Evolutionary conservation across 257 asterid genomes (phyloP), one percentile per base, ranked within the genome.

Genomic region (Oldenlandia corymbosa): DNA sequence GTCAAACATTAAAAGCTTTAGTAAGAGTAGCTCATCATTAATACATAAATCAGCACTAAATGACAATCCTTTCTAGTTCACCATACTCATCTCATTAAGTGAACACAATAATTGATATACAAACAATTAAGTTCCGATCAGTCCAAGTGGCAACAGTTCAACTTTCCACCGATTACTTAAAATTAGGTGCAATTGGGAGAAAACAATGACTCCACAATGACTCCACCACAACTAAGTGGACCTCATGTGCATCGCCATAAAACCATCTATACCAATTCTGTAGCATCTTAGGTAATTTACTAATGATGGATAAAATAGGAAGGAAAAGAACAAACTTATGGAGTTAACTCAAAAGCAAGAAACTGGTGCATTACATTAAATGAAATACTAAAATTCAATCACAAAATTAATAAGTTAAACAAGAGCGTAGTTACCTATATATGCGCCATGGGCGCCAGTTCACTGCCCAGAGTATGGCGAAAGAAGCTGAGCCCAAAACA

Each of bases 401-500:
- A 24, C 23, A 49, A 58, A 20, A 65, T 50, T 32, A 37, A 18
- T 12, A 42, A 51, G 39, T 21, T 5, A 24, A 24, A 20, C 2
- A 21, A 47, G 58, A 62, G 18, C n/a, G n/a, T 10, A 50, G 42
- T 73, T 60, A 87, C 97, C 99, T 93, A 56, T 87, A 93, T 71
- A 90, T 85, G 52, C 99, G 96, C 99, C 99, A 93, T 5, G 99
- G 99, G 68, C 99, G 79, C 99, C 99, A 93, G 80, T 90, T 93
- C 61, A 93, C 99, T 70, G 84, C 87, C 99, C 99, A 93, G 55
- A 90, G 96, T 76, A 93, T 75, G 64, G 72, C 87, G 68, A 90
- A 93, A 67, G 99, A 88, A 72, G 92, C 95, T 24, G 87, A 77
- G 66, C 89, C 81, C 28, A 93, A 79, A 76, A 88, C 75, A 39